Evolutionary conservation across 2,329 filamentous ascomycete genomes (phyloP), one percentile per base, ranked within the genome.

Genomic region (Colletotrichum truncatum): DNA sequence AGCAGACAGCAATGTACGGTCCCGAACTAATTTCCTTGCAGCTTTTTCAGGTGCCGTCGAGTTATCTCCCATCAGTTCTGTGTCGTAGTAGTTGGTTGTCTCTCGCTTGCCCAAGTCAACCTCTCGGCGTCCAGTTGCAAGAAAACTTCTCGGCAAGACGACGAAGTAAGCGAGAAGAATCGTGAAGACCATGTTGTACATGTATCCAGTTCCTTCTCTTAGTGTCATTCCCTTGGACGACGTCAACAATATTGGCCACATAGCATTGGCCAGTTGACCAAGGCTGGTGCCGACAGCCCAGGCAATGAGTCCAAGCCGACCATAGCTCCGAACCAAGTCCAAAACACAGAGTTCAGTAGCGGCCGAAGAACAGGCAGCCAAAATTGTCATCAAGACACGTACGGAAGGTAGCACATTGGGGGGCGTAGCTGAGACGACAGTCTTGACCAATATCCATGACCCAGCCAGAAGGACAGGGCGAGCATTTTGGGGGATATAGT

Each of bases 231-330:
- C 69, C 56, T 73, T 58, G 53, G 70, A 66, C 18, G 73, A 66
- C 0, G 76, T 76, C 11, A 78, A 18, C 1, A 73, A 11, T 45
- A 75, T 75, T 0, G 76, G 76, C 26, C 73, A 57, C 14, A 72
- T 68, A 9, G 75, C 72, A 32, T 72, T 71, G 16, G 73, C 68
- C 6, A 76, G 57, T 9, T 70, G 66, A 0, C 74, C 77, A 0
- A 70, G 68, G 12, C 76, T 77, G 5, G 73, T 72, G 1, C 76
- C 77, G 1, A 76, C 64, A 41, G 74, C 77, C 77, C 77, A 79
- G 28, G 77, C 77, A 2, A 71, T 71, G n/a, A 79, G 66, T 0
- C 72, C 75, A 18, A 67, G 56, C 46, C 68, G 68, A n/a, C 75
- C 74, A 34, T 77, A 74, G 10, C 72, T 69, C 0, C 73, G 70